Conservation (phyloP, 768 basidiomycete species). For the Pleurotus cornucopiae region DNA sequence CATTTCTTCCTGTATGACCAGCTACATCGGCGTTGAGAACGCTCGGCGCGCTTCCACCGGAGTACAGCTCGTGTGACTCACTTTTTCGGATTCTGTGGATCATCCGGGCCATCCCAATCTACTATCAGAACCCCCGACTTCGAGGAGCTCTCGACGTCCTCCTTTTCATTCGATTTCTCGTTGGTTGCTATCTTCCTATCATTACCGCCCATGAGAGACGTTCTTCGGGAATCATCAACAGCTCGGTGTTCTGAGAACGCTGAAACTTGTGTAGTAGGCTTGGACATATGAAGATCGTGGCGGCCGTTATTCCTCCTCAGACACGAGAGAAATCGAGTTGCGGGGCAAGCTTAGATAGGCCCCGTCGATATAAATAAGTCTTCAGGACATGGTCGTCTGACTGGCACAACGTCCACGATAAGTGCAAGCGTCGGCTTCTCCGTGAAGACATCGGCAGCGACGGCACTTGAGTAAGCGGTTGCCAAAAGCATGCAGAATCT, state of each 20-base stretch:
- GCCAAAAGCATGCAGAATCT: too few relatives aligned
- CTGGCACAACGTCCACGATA: too few relatives aligned
- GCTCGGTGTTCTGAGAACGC: neutral
- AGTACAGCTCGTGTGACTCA: slow-evolving; percentile 12
- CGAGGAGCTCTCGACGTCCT: neutral
- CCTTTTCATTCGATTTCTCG: neutral
- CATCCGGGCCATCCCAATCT: slow-evolving; percentile 36
- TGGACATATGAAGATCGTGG: too few relatives aligned
- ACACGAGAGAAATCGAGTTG: too few relatives aligned
- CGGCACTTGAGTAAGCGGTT: too few relatives aligned
- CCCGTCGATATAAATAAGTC: too few relatives aligned
- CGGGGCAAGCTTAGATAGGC: too few relatives aligned
- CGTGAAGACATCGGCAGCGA: too few relatives aligned
- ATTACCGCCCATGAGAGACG: neutral
- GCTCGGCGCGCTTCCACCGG: neutral
- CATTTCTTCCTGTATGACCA: slow-evolving; percentile 60
- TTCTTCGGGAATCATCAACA: neutral
- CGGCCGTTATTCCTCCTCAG: too few relatives aligned
- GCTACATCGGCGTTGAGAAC: slow-evolving; percentile 24
- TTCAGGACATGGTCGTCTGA: too few relatives aligned
- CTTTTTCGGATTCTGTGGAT: slow-evolving; percentile 33
- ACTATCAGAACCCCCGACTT: slow-evolving; percentile 14
- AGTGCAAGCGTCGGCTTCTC: too few relatives aligned
- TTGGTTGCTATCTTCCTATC: neutral
- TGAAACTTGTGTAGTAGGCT: neutral